phyloP scores from a whole-genome alignment of 164 flowering plant species.

The Kalanchoe fedtschenkoi region DNA sequence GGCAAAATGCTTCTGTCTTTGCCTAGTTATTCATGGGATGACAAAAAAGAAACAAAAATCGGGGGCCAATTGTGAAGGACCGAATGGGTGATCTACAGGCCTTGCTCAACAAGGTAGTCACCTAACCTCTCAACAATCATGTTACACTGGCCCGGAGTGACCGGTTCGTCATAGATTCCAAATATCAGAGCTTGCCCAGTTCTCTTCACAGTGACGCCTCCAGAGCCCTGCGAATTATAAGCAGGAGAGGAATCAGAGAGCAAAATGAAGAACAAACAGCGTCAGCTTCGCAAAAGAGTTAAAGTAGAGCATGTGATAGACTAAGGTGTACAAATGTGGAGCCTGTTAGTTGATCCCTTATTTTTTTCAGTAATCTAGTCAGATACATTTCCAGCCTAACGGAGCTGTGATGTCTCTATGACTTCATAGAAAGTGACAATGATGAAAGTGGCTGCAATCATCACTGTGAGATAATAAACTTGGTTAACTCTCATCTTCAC shows the following conservation, averaged over 20 bases:
- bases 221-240: conserved; percentile 10
- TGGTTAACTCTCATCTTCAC: too few species aligned
- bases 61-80: neutral
- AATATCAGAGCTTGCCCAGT: conserved; percentile 14
- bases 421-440: too few species aligned
- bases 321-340: too few species aligned
- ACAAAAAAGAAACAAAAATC: too few species aligned
- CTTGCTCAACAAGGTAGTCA: conserved; percentile 20
- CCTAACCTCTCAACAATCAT: conserved; percentile 19
- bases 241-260: neutral
- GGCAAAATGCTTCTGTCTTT: too few species aligned
- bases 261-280: neutral
- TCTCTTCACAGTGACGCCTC: conserved; percentile 17
- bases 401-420: too few species aligned
- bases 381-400: too few species aligned
- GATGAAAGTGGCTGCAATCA: too few species aligned
- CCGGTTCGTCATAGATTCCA: conserved; percentile 16
- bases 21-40: neutral
- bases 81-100: conserved; percentile 1
- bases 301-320: neutral
- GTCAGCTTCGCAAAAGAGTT: neutral
- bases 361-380: too few species aligned
- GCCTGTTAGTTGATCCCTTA: too few species aligned
- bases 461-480: too few species aligned
- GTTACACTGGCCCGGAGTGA: conserved; percentile 19